A percentile compares a stretch with the other conserved stretches of the same genome.
Conservation (phyloP, 305 asterid species). For the Fraxinus sp. region DNA sequence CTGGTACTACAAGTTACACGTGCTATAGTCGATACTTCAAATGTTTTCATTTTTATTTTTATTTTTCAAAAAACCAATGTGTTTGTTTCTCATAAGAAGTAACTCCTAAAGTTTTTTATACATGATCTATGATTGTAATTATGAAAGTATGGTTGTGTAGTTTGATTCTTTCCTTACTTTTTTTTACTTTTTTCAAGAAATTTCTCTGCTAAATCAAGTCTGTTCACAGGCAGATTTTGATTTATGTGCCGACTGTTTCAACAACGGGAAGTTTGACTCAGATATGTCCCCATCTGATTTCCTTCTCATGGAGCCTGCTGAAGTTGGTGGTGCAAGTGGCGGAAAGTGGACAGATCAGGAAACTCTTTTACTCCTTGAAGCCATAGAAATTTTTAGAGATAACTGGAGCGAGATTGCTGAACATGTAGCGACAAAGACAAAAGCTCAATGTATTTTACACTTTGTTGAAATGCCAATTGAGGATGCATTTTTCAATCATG, state of each 20-base stretch:
- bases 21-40: neutral
- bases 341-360: conserved; percentile 99
- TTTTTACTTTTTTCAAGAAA: neutral
- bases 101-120: neutral
- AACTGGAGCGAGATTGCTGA: conserved; percentile 99
- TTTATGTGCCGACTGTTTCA: conserved; percentile 96
- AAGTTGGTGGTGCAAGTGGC: conserved; percentile 86
- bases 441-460: conserved; percentile 94
- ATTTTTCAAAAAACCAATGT: neutral
- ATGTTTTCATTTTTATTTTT: neutral
- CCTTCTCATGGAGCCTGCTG: conserved; percentile 98
- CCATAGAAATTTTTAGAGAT: conserved; percentile 84
- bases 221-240: conserved; percentile 94
- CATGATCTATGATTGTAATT: neutral
- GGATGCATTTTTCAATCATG: conserved; percentile 63
- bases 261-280: conserved; percentile 78
- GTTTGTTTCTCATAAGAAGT: conserved; percentile 1
- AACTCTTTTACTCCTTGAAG: conserved; percentile 95
- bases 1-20: neutral
- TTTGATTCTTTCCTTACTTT: neutral
- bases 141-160: neutral
- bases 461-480: conserved; percentile 95
- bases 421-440: conserved; percentile 97
- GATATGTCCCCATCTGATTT: conserved; percentile 94
- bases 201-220: conserved; percentile 30